A percentile compares a stretch with the other conserved stretches of the same genome.
These are phyloP conservation scores for Boletus huronensis DNA, from an alignment of 768 basidiomycete genomes.

Conservation along the genomic window DNA sequence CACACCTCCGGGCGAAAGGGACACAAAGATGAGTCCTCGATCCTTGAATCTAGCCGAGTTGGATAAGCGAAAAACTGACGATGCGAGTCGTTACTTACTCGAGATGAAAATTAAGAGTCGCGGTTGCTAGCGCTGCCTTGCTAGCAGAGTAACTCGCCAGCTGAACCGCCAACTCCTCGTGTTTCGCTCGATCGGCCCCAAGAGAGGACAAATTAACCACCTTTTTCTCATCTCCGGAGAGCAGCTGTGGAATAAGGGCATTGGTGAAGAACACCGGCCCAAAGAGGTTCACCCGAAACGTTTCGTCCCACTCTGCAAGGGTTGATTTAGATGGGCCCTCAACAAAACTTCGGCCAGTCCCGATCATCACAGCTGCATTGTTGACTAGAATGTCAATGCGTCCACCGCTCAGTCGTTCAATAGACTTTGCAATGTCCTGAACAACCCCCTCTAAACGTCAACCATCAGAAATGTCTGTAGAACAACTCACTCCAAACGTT, in stretches of 20 bases:
- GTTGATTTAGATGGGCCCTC: constrained; percentile 5
- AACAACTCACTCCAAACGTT: neutral
- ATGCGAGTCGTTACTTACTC: neutral
- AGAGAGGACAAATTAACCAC: constrained; percentile 4
- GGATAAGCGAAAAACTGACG: neutral
- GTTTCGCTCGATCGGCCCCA: constrained; percentile 2
- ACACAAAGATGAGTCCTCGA: constrained; percentile 1
- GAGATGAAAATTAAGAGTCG: constrained; percentile 5
- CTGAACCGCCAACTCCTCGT: neutral
- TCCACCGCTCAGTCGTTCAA: neutral
- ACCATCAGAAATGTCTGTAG: neutral
- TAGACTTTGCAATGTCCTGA: neutral
- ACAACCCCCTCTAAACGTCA: neutral
- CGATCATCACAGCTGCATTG: constrained; percentile 3
- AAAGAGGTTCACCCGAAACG: constrained; percentile 5
- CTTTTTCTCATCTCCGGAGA: neutral
- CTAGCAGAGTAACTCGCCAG: constrained; percentile 7
- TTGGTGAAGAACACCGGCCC: constrained; percentile 8
- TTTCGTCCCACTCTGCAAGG: constrained; percentile 7
- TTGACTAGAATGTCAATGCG: constrained; percentile 1
- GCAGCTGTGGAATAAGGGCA: constrained; percentile 2
- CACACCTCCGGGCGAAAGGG: constrained; percentile 5
- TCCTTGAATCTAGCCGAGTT: neutral
- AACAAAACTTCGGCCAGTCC: neutral
- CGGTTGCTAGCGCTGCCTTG: constrained; percentile 3